A percentile compares a stretch with the other conserved stretches of the same genome.
Conservation (phyloP, 2,329 filamentous ascomycete genomes). For the Apiospora aurea region DNA sequence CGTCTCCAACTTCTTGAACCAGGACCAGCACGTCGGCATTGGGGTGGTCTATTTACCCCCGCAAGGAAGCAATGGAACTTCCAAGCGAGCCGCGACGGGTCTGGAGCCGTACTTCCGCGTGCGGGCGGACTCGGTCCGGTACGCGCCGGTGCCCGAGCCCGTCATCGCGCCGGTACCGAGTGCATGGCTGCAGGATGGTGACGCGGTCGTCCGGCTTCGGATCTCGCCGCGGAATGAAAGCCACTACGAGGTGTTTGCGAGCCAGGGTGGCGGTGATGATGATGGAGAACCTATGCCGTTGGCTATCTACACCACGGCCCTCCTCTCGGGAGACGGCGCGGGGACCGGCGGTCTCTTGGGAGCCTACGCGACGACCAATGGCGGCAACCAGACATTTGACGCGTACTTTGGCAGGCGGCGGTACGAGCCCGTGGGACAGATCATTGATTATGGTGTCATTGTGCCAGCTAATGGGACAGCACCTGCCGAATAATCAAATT, state of each 20-base stretch:
- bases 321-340: slow-evolving; percentile 41
- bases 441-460: slow-evolving; percentile 27
- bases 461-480: not conserved
- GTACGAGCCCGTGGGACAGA: slow-evolving; percentile 36
- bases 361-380: slow-evolving; percentile 47
- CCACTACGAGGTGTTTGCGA: slow-evolving; percentile 41
- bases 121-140: slow-evolving; percentile 37
- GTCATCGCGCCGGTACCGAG: slow-evolving; percentile 34
- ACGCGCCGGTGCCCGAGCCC: slow-evolving; percentile 28
- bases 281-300: slow-evolving; percentile 28
- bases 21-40: slow-evolving; percentile 37
- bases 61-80: not conserved
- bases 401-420: slow-evolving; percentile 41
- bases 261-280: slow-evolving; percentile 23
- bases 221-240: slow-evolving; percentile 40
- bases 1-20: slow-evolving; percentile 39
- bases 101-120: slow-evolving; percentile 37
- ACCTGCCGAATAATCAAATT: not conserved
- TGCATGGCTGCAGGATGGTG: slow-evolving; percentile 30
- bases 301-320: slow-evolving; percentile 39
- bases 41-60: slow-evolving; percentile 31
- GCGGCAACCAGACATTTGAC: slow-evolving; percentile 28
- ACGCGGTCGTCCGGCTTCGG: slow-evolving; percentile 37
- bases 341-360: slow-evolving; percentile 45
- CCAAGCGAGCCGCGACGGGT: not conserved